Evolutionary conservation across 1,284 basidiomycete species (phyloP), one percentile per base, ranked within the genome.

Genomic region (Rhodotorula mucilaginosa): DNA sequence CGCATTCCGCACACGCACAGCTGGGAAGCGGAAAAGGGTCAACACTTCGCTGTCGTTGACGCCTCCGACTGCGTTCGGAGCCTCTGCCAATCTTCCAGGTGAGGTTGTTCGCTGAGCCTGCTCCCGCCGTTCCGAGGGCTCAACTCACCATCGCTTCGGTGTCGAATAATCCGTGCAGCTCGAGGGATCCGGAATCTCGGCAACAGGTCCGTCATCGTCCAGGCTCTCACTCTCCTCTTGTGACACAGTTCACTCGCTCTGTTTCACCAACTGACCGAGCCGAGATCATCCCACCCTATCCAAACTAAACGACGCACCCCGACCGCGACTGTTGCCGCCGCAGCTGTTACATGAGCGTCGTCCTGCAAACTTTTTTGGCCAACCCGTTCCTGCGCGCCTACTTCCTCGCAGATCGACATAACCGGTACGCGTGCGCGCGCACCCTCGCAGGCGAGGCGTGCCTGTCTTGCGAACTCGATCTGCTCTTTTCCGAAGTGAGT

Each of bases 391-490:
- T 98, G 15, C 87, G 93, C 58, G 92, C 92, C 77, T 93, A 91
- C 81, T 98, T 95, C 78, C 86, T 98, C 23, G 87, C 89, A 63
- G 95, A 97, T 80, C 89, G 88, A 78, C 93, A 96, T 79, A 89
- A 90, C 79, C 82, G 82, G 78, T 84, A 83, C 77, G 80, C 88
- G 71, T 92, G 91, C 82, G 79, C 81, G 65, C 63, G 39, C 52
- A 57, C 74, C 79, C 79, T 80, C 29, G 48, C 16, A 8, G 69
- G 83, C 54, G 87, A 78, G 64, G 80, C 90, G 48, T 99, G 95
- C 81, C 90, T 91, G 64, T 93, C 90, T 68, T 99, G 95, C 81
- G 95, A 97, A 81, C 90, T 99, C 89, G 95, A 98, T 81, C 88
- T 87, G 74, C 85, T 97, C 8, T 96, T 96, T 80, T 83, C 88